Base-by-base conservation (phyloP, 495 filamentous ascomycete species). In the Bryoglossum gracile region DNA sequence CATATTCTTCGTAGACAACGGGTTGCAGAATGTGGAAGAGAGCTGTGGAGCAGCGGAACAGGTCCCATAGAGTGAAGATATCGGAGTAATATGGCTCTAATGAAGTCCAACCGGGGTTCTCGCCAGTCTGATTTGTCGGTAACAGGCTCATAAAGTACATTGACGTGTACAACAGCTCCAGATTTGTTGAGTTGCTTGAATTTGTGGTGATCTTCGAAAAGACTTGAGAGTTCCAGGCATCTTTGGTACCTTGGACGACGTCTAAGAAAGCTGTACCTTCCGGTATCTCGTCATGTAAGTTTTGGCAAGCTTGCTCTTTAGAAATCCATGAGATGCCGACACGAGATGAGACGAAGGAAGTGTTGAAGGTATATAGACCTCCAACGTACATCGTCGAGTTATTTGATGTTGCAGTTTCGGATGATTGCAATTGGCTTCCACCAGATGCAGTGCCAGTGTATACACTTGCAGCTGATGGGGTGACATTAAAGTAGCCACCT, bases 311-410 rank as follows among this genome's bases (percentile, higher is more conserved):
- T 49, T 80, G 72, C n/a, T 65, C 65, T 0, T 70, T 54, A 8
- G 82, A 86, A 8, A 87, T 77, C 65, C 80, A 86, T 10, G 82
- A 87, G 19, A 87, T 78, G 1, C 84, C 84, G 3, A 88, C 83
- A 8, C 78, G 71, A 8, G 82, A 86, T 5, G 66, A 72, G 3
- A 88, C 67, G 5, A 6, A 13, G 6, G 26, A 30, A 22, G 57
- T 53, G 17, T 54, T 54, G 24, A 49, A 46, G 17, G 62, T 33
- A 28, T 65, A 46, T 73, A 68, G 9, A 73, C 56, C 1, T 68
- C 72, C 72, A 71, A 4, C 74, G 56, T 10, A 69, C 52, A 3
- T 61, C 60, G 55, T 49, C 0, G 65, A 67, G 28, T 51, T 40
- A 10, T 53, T 50, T 8, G 40, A 43, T 8, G 32, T 21, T 21